Conservation (phyloP, 192 early-diverging fungal species). For the Chytriomyces confervae region DNA sequence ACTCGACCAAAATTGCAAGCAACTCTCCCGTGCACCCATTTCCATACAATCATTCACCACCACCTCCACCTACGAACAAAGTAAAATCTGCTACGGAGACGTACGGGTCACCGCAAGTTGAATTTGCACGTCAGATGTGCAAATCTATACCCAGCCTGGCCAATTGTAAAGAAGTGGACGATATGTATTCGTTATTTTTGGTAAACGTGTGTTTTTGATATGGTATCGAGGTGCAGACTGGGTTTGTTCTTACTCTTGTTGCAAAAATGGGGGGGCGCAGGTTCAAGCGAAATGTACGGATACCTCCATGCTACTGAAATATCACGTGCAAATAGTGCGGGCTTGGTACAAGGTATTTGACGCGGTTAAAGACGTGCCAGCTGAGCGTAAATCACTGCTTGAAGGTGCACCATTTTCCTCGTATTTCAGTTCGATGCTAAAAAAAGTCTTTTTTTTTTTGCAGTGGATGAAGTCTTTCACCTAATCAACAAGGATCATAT, state of each 20-base stretch:
- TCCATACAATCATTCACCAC: too few relatives aligned
- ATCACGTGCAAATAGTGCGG: neutral
- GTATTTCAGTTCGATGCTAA: neutral
- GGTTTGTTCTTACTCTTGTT: neutral
- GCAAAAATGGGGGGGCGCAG: neutral
- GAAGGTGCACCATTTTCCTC: neutral
- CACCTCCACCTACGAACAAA: too few relatives aligned
- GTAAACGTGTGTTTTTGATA: neutral
- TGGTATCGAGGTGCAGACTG: neutral
- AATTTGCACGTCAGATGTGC: neutral
- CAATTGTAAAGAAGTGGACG: neutral
- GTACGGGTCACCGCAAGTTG: neutral
- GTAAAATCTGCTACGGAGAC: neutral
- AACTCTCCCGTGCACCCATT: too few relatives aligned
- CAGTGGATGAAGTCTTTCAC: neutral
- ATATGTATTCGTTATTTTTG: neutral
- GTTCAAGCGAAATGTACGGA: neutral
- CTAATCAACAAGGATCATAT: conserved; percentile 1
- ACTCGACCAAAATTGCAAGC: too few relatives aligned
- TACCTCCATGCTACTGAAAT: neutral
- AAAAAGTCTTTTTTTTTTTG: neutral
- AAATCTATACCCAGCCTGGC: neutral
- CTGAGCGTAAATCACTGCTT: neutral
- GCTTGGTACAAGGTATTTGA: neutral
- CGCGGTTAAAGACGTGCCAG: neutral